These are phyloP conservation scores for Ormosia semicastrata DNA, from an alignment of 306 rosid genomes.

Conservation along the genomic window DNA sequence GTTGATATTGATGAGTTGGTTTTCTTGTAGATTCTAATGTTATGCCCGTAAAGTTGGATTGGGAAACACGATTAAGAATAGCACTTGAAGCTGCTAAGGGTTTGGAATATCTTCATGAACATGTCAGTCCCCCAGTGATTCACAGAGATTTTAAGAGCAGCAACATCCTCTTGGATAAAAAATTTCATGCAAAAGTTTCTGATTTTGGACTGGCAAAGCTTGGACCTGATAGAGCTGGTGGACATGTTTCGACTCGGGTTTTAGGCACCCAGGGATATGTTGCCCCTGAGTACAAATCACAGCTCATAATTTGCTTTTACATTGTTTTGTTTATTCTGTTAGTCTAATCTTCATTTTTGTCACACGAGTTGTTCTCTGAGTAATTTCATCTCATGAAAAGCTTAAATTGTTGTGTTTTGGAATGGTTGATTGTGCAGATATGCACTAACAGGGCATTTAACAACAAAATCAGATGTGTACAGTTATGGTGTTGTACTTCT, in stretches of 20 bases:
- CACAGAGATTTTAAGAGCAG: constrained; percentile 98
- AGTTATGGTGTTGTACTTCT: constrained; percentile 91
- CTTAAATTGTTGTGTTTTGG: not conserved
- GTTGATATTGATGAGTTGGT: constrained; percentile 11
- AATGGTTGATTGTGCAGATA: constrained; percentile 57
- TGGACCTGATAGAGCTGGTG: constrained; percentile 93
- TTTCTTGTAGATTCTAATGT: constrained; percentile 53
- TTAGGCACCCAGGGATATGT: constrained; percentile 96
- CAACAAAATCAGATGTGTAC: constrained; percentile 93
- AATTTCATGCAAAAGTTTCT: constrained; percentile 85
- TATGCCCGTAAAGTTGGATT: constrained; percentile 55
- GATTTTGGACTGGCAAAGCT: constrained; percentile 95
- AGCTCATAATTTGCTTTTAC: constrained; percentile 18
- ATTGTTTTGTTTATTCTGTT: not conserved
- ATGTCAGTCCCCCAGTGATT: constrained; percentile 84
- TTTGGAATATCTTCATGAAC: constrained; percentile 93
- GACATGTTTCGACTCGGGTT: constrained; percentile 91
- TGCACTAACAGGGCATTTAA: constrained; percentile 95
- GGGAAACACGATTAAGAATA: constrained; percentile 86
- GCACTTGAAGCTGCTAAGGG: constrained; percentile 97
- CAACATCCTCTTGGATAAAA: constrained; percentile 82
- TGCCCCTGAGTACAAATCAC: constrained; percentile 77
- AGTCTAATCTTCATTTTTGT: not conserved
- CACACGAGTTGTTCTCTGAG: not conserved
- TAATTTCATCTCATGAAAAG: not conserved